Evolutionary conservation across 345 rosid species (phyloP), one percentile per base, ranked within the genome.

Genomic region (Salix udensis): DNA sequence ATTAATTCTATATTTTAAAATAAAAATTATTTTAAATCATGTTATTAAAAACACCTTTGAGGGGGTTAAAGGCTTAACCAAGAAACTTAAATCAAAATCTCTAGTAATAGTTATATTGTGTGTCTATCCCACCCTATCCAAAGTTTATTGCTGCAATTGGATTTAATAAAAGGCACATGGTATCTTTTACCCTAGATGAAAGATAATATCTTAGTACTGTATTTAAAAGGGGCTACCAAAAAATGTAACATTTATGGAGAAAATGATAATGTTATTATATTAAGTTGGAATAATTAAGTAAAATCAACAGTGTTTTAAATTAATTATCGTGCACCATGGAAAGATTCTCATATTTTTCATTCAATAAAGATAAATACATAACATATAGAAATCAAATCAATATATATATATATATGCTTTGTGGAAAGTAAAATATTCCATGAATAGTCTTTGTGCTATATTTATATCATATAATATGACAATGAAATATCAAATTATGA

Each of bases 391-490:
- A 44, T 21, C 14, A 62, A 26, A 24, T 64, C 36, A 53, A 30
- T 8, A n/a, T 3, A 5, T 42, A 1, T 28, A 30, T 8, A n/a
- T 74, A 62, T 36, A 13, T 60, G 12, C 58, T 82, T 73, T 36
- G 44, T 42, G 72, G 69, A 60, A 74, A 76, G 73, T 80, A 80
- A 80, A 82, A 74, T 80, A 80, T 80, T 82, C 87, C 78, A 36
- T 42, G 74, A 39, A 78, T 55, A 67, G 65, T 68, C 39, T 62
- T 48, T 58, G 60, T 60, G 40, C 19, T 68, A 24, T 66, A 60
- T 9, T 40, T 1, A 40, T 31, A 77, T 61, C 44, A 39, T 55
- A 55, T 55, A n/a, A n/a, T 55, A n/a, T 21, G 82, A 79, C 85
- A 86, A 74, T 24, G 67, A 48, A 69, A 64, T 74, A 73, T 73